Evolutionary conservation across 495 filamentous ascomycete genomes (phyloP), one percentile per base, ranked within the genome.

Genomic region (Lentithecium fluviatile): DNA sequence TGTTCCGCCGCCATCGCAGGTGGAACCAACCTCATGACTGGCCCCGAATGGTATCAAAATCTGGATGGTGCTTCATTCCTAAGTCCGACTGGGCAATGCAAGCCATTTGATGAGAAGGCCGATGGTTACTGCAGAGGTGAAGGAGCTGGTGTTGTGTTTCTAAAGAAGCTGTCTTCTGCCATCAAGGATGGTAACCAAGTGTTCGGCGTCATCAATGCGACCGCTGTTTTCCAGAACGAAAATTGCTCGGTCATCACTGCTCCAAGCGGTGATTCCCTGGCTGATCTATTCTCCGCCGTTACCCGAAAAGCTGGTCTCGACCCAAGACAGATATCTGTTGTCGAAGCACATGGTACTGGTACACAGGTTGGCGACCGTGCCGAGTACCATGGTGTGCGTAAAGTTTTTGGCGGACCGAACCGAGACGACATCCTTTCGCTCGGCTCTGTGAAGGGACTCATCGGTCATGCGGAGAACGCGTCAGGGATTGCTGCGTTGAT

Each of bases 61-160:
- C 40, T 65, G 1, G 23, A 21, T 6, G 62, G 17, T 6, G 56
- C 50, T 1, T 1, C 2, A n/a, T 59, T 65, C 21, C 62, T 65
- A 5, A 65, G 55, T 20, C 62, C 47, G 15, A 55, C 24, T 5
- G 64, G 64, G 3, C 11, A 11, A 2, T 77, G 66, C 15, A 68
- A 67, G 24, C 48, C 71, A 1, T 78, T 78, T 43, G 76, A 78
- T 56, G 48, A 52, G 0, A 52, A 56, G 1, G 78, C 75, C 0
- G 70, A 79, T 58, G 79, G 79, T 0, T 80, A 79, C 19, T 76
- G 67, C 20, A 72, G 78, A 12, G 79, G 77, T 1, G 79, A 83
- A 54, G 79, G 73, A 7, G 65, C 77, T 2, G 69, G 60, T 13
- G 56, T 64, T 1, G 40, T 78, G 7, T 32, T 79, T 0, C 48